Evolutionary conservation across 2,329 filamentous ascomycete genomes (phyloP).

Genomic region (Colletotrichum kahawae): DNA sequence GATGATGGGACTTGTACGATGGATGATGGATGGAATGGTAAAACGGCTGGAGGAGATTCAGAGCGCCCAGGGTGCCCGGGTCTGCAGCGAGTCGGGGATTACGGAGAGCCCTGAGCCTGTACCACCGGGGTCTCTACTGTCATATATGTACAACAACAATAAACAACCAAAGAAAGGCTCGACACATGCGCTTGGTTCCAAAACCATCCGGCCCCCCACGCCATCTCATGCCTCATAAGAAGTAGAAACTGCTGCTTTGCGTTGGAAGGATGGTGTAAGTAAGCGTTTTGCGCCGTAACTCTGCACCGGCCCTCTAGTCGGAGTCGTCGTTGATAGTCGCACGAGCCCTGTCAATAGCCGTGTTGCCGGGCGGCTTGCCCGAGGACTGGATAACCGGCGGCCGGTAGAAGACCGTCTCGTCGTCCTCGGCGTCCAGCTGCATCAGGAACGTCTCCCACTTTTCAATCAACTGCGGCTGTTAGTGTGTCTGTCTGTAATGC

Average conservation of each 20-base stretch:
- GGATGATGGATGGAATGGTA: not conserved
- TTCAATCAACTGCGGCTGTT: slow-evolving; percentile 64
- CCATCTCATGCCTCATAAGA: not conserved
- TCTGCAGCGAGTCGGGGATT: slow-evolving; percentile 7
- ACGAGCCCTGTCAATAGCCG: slow-evolving; percentile 64
- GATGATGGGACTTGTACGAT: slow-evolving; percentile 6
- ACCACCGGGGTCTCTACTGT: slow-evolving; percentile 19
- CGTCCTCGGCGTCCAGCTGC: slow-evolving; percentile 93
- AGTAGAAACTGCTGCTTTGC: not conserved
- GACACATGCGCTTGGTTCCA: slow-evolving; percentile 4
- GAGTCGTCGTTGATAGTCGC: slow-evolving; percentile 66
- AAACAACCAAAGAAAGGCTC: slow-evolving; percentile 1
- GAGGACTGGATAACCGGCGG: slow-evolving; percentile 61
- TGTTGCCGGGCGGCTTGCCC: slow-evolving; percentile 58
- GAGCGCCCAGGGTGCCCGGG: not conserved
- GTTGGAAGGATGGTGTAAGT: not conserved
- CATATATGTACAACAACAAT: slow-evolving; percentile 27
- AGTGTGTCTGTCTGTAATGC: not conserved
- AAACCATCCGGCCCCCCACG: not conserved
- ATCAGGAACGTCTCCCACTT: slow-evolving; percentile 98
- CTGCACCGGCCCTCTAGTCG: slow-evolving; percentile 44
- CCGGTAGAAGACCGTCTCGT: slow-evolving; percentile 72
- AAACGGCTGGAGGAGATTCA: not conserved
- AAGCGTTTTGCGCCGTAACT: slow-evolving; percentile 7
- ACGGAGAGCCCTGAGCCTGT: slow-evolving; percentile 4